phyloP scores from a whole-genome alignment of 257 asterid species.

The Petrea volubilis region DNA sequence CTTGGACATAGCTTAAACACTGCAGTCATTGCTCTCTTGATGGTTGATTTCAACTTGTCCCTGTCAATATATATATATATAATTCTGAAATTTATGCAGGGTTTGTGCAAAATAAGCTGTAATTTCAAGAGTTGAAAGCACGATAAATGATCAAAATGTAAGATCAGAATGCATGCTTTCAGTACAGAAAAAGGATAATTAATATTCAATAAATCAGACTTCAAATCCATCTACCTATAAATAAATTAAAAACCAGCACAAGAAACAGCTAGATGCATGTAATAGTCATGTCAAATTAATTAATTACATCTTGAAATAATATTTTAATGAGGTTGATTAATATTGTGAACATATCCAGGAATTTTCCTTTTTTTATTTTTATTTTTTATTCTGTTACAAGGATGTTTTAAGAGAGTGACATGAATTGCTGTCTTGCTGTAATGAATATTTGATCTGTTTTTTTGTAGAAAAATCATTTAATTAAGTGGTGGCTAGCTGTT shows the following conservation, averaged over 20 bases:
- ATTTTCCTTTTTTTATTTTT: too few relatives aligned
- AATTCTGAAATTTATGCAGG: constrained; percentile 41
- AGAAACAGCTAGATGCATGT: constrained; percentile 1
- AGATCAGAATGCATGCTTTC: constrained; percentile 19
- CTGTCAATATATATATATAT: not conserved
- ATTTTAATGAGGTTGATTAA: not conserved
- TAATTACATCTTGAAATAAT: not conserved
- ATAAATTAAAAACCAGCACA: constrained; percentile 1
- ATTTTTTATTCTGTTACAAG: constrained; percentile 4
- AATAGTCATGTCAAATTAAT: constrained; percentile 34
- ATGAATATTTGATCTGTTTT: not conserved
- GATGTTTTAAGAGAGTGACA: not conserved
- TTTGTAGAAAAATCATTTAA: too few relatives aligned
- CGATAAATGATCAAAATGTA: constrained; percentile 17
- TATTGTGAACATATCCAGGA: constrained; percentile 12
- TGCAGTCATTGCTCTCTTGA: constrained; percentile 22
- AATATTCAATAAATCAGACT: constrained; percentile 17
- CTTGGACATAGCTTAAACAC: constrained; percentile 30
- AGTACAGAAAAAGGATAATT: not conserved
- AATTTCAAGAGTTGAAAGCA: constrained; percentile 30
- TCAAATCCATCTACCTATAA: constrained; percentile 27
- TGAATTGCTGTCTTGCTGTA: not conserved
- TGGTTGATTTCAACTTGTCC: constrained; percentile 16
- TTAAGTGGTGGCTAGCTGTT: too few relatives aligned
- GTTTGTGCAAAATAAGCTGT: not conserved